Base-by-base conservation (phyloP, 2,329 filamentous ascomycete genomes). In the Aspergillus quadrilineatus region DNA sequence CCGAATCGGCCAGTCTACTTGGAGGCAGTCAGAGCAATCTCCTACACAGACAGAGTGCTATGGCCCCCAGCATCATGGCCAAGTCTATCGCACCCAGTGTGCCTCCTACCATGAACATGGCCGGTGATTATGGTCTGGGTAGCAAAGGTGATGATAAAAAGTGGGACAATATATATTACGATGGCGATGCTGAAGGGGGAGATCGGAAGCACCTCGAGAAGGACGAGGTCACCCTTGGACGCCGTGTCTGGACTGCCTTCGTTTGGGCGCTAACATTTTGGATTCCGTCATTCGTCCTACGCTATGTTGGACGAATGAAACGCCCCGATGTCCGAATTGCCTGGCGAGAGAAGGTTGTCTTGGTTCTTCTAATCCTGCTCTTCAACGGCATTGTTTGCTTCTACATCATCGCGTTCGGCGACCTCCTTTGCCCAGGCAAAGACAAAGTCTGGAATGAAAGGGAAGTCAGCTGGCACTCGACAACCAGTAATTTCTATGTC, bases 281-380 rank as follows among this genome's bases (percentile, higher is more conserved):
- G 89, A 94, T 97, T 63, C 94, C 94, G 0, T 97, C 93, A 0
- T 89, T 90, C 47, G 63, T 89, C 2, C 85, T 99, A 14, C 83
- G 84, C n/a, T 88, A 82, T 58, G 69, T 97, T 56, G 94, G 94
- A 32, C 89, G 93, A 22, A 99, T 99, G 94, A 95, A 96, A 77
- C 87, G 94, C 54, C 94, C 92, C 1, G 94, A 99, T 75, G 91
- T 99, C 7, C 89, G 94, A 28, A 89, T 97, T 85, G 94, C 94
- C 0, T 99, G 94, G 94, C 85, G 94, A 74, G 94, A 99, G 69
- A 99, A 99, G 75, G 50, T 99, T 9, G 88, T 94, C 0, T 79
- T 99, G 9, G 86, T 92, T 46, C 79, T 89, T 57, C 67, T 96
- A 51, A 97, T 99, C 64, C 71, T 89, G 30, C 66, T 99, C 10